phyloP scores from a whole-genome alignment of 192 early-diverging fungal species.

The Rhizoclosmatium globosum region DNA sequence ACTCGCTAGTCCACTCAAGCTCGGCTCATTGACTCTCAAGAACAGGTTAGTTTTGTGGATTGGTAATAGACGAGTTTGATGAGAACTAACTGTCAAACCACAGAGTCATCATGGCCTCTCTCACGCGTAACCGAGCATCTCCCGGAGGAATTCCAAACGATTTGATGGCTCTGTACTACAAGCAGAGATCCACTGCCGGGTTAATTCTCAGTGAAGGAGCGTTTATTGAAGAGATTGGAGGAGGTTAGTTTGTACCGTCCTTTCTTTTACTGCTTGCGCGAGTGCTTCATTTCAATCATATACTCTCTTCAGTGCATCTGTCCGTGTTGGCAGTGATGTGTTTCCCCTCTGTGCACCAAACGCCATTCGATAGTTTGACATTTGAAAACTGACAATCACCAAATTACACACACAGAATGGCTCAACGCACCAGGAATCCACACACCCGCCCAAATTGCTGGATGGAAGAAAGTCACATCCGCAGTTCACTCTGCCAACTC shows the following conservation, averaged over 20 bases:
- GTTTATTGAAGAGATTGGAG: constrained; percentile 27
- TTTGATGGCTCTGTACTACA: constrained; percentile 31
- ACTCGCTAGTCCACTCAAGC: constrained; percentile 25
- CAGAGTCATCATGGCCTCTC: constrained; percentile 34
- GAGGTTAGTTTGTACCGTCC: constrained; percentile 5
- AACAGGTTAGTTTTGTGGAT: constrained; percentile 9
- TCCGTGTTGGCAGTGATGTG: no score
- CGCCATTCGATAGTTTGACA: no score
- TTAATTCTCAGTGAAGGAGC: constrained; percentile 28
- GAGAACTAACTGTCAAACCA: not conserved
- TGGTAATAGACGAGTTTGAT: not conserved
- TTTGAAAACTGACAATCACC: not conserved
- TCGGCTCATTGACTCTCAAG: constrained; percentile 38
- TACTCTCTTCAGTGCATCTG: no score
- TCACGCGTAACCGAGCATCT: constrained; percentile 35
- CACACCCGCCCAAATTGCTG: constrained; percentile 45
- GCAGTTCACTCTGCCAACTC: constrained; percentile 48
- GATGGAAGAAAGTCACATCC: constrained; percentile 58
- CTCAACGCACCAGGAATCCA: constrained; percentile 54
- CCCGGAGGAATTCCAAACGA: constrained; percentile 21
- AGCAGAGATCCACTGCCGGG: constrained; percentile 33
- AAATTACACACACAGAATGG: constrained; percentile 26
- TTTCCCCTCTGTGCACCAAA: no score
- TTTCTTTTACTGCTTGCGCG: not conserved
- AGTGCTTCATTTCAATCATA: not conserved